phyloP scores from a whole-genome alignment of 257 asterid species.

The Solanum sparsipilum region DNA sequence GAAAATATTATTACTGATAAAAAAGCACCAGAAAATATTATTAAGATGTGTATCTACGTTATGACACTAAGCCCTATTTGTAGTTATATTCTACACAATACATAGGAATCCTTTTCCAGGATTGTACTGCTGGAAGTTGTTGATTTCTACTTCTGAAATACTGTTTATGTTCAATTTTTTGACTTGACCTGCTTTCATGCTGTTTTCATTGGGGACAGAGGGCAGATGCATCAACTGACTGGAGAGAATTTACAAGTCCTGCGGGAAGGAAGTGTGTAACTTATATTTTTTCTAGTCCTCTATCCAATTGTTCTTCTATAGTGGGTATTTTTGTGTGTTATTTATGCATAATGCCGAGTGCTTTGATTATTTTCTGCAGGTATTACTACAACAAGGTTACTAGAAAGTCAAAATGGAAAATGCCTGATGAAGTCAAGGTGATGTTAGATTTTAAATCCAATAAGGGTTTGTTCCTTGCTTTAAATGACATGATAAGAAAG shows the following conservation, averaged over 20 bases:
- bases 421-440: slow-evolving; percentile 90
- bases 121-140: background rate
- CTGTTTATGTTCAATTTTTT: background rate
- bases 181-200: slow-evolving; percentile 2
- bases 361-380: slow-evolving; percentile 26
- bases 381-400: slow-evolving; percentile 62
- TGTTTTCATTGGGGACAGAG: slow-evolving; percentile 44
- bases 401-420: slow-evolving; percentile 67
- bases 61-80: background rate
- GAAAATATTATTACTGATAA: background rate
- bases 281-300: background rate
- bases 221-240: slow-evolving; percentile 92
- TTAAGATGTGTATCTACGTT: background rate
- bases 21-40: background rate
- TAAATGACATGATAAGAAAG: background rate
- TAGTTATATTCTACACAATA: background rate
- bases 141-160: background rate
- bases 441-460: slow-evolving; percentile 11
- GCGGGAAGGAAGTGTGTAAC: slow-evolving; percentile 67
- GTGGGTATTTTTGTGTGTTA: background rate
- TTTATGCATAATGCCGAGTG: background rate
- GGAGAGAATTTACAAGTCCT: slow-evolving; percentile 69
- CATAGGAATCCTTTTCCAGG: background rate
- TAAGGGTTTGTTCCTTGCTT: slow-evolving; percentile 1
- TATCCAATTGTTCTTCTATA: background rate